These are phyloP conservation scores for Aspergillus eucalypticola DNA, from an alignment of 2,329 filamentous ascomycete species.

Conservation along the genomic window DNA sequence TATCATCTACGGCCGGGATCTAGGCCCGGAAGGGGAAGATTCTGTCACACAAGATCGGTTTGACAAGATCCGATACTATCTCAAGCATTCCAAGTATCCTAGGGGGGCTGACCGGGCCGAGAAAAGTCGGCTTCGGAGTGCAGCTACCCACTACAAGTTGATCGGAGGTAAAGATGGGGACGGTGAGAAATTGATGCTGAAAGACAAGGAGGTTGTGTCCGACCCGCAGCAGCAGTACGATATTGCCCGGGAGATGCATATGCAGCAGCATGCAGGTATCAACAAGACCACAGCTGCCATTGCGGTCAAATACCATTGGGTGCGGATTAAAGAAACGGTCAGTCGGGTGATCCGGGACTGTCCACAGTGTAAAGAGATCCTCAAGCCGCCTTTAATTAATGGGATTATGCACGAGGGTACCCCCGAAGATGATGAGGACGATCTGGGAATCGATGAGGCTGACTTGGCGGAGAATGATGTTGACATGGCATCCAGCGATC, in stretches of 20 bases:
- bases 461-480: background rate
- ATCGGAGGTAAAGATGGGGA: slow-evolving; percentile 52
- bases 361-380: slow-evolving; percentile 78
- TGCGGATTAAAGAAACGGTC: slow-evolving; percentile 95
- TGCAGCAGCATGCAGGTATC: slow-evolving; percentile 80
- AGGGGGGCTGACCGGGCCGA: slow-evolving; percentile 90
- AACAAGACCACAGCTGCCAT: slow-evolving; percentile 97
- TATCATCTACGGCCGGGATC: slow-evolving; percentile 72
- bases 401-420: slow-evolving; percentile 31
- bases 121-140: slow-evolving; percentile 89
- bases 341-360: slow-evolving; percentile 93
- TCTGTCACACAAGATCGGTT: slow-evolving; percentile 93
- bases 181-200: slow-evolving; percentile 83
- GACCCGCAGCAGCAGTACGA: slow-evolving; percentile 89
- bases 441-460: background rate
- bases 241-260: slow-evolving; percentile 77
- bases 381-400: slow-evolving; percentile 55
- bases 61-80: slow-evolving; percentile 97
- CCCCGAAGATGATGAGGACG: slow-evolving; percentile 17
- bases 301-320: slow-evolving; percentile 94
- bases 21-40: slow-evolving; percentile 69
- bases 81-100: slow-evolving; percentile 92
- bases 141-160: slow-evolving; percentile 93
- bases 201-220: slow-evolving; percentile 94
- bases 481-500: slow-evolving; percentile 12